These are phyloP conservation scores for Aspergillus candidus DNA, from an alignment of 2,329 filamentous ascomycete species.

Conservation along the genomic window DNA sequence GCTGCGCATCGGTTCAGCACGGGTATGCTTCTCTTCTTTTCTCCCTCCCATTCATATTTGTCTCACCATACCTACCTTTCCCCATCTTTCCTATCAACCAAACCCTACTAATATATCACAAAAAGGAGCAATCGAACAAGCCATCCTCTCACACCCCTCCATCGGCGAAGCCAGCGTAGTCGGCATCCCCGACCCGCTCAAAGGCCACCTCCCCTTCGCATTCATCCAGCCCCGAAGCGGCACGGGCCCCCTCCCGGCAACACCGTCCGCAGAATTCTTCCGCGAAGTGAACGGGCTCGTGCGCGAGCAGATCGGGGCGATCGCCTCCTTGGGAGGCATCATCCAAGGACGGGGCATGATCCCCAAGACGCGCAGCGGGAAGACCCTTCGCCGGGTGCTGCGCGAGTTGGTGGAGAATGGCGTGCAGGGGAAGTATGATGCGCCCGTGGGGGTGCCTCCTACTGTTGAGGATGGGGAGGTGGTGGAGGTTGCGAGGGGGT, in stretches of 20 bases:
- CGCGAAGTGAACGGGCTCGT: conserved; percentile 49
- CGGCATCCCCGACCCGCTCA: conserved; percentile 75
- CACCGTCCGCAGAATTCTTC: conserved; percentile 41
- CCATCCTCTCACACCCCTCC: conserved; percentile 70
- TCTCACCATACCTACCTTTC: too few species aligned
- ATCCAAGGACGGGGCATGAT: conserved; percentile 82
- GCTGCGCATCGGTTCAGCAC: conserved; percentile 87
- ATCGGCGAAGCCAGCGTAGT: conserved; percentile 84
- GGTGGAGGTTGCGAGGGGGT: conserved; percentile 65
- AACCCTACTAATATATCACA: too few species aligned
- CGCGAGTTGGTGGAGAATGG: conserved; percentile 80
- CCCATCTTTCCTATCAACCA: too few species aligned
- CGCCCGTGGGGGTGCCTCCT: conserved; percentile 66
- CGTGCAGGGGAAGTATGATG: conserved; percentile 65
- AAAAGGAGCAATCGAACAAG: conserved; percentile 79
- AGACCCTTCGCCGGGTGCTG: conserved; percentile 77
- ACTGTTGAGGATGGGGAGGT: conserved; percentile 77
- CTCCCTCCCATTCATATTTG: background rate
- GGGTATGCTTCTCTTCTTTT: conserved; percentile 46
- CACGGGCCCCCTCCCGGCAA: conserved; percentile 41
- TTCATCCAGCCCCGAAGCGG: conserved; percentile 63
- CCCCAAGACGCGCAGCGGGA: conserved; percentile 85
- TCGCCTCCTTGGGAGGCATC: conserved; percentile 78
- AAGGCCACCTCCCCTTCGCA: conserved; percentile 87
- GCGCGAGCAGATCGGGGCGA: conserved; percentile 75